phyloP scores from a whole-genome alignment of 345 rosid genomes.

The Populus davidiana region DNA sequence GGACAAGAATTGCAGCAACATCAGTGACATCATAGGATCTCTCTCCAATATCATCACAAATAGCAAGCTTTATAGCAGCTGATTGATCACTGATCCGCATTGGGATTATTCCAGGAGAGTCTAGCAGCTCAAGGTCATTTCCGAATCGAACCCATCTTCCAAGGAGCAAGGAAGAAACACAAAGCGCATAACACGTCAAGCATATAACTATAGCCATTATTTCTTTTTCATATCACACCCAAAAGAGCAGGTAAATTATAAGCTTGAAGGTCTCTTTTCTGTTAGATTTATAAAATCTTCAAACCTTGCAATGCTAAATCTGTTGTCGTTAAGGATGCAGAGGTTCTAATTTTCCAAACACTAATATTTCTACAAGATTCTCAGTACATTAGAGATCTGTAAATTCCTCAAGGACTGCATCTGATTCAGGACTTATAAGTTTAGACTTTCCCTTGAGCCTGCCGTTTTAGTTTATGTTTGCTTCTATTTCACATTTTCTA shows the following conservation, averaged over 20 bases:
- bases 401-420: neutral
- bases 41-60: constrained; percentile 96
- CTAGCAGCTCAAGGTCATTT: constrained; percentile 80
- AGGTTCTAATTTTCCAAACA: neutral
- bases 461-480: neutral
- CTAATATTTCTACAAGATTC: too few species aligned
- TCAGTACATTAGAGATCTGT: neutral
- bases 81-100: constrained; percentile 89
- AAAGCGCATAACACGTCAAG: neutral
- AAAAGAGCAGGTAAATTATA: neutral
- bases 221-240: neutral
- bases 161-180: constrained; percentile 6
- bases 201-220: neutral
- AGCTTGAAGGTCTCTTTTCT: neutral
- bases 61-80: constrained; percentile 92
- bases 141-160: constrained; percentile 83
- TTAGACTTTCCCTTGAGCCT: too few species aligned
- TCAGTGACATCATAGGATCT: constrained; percentile 78
- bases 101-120: constrained; percentile 90
- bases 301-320: neutral
- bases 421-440: neutral
- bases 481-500: neutral
- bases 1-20: constrained; percentile 86
- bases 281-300: neutral
- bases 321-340: neutral